Base-by-base conservation (phyloP, 1,284 basidiomycete species). In the Rhodotorula sp. region DNA sequence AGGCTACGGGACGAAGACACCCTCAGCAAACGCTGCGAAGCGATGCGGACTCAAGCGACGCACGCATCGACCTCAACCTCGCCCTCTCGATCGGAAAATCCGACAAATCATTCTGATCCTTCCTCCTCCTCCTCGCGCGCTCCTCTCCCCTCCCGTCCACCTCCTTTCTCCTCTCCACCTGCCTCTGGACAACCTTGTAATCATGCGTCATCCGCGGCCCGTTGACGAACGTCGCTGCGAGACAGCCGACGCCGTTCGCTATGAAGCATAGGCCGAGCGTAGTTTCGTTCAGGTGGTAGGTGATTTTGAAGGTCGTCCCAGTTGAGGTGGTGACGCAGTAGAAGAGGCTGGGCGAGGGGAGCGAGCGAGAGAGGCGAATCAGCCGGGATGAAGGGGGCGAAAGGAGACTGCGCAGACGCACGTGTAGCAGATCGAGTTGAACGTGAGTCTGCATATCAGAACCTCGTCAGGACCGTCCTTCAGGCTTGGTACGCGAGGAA, bases 251-350 rank as follows among this genome's bases (percentile, higher is more conserved):
- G 5, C 88, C 89, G 65, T 88, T 83, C 1, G 85, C 82, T 55
- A 91, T 80, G 80, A 86, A 91, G 77, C 87, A 90, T 13, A 91
- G 78, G 0, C 89, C 89, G 47, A 87, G 48, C 31, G 63, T 54
- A 6, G 67, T 58, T 34, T 74, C 72, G 51, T 26, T 62, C 13
- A 76, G 62, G 2, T 31, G 18, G 60, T 76, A 76, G 7, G 64
- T 64, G 7, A 40, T 24, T 44, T 73, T 70, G 56, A 76, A 70
- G 1, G 65, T 54, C 4, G 71, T 64, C 8, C 71, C 66, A 10
- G 70, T 70, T 22, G 71, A 69, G 10, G 71, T 68, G 8, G 63
- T 73, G 24, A 67, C 58, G 31, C 47, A 44, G 56, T 71, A 71
- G 51, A 69, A 69, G 37, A 69, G 60, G 6, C 64, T 59, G 48